phyloP scores from a whole-genome alignment of 2,329 filamentous ascomycete species.

The Nigrospora osmanthi region DNA sequence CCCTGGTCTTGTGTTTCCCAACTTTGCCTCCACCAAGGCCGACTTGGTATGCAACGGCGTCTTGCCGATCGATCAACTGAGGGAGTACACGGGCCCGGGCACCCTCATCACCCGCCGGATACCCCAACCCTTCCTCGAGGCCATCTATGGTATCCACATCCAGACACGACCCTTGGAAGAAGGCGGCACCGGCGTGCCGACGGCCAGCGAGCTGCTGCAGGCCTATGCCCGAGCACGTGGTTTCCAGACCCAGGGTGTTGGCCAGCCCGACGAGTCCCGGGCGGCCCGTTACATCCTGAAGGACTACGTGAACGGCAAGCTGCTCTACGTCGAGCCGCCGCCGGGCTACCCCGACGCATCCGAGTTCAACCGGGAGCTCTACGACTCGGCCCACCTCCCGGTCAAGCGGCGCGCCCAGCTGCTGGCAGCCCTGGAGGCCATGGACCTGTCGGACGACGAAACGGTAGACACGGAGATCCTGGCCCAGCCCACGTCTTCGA shows the following conservation, averaged over 20 bases:
- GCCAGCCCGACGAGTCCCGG: constrained; percentile 87
- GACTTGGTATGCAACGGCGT: constrained; percentile 94
- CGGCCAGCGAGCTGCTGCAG: constrained; percentile 73
- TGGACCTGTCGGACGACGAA: constrained; percentile 31
- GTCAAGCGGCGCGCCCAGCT: constrained; percentile 68
- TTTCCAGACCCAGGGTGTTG: constrained; percentile 81
- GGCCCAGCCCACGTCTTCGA: constrained; percentile 53
- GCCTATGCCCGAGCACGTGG: constrained; percentile 86
- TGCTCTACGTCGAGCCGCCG: constrained; percentile 86
- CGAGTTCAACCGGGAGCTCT: constrained; percentile 84
- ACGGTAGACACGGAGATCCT: constrained; percentile 39
- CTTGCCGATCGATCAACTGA: constrained; percentile 90
- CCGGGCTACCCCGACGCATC: constrained; percentile 62
- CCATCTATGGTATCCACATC: constrained; percentile 89
- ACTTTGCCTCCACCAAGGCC: constrained; percentile 93
- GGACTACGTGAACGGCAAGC: constrained; percentile 94
- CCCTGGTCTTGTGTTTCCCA: constrained; percentile 95
- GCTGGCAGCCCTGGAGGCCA: constrained; percentile 36
- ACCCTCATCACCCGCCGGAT: constrained; percentile 78
- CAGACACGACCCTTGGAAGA: constrained; percentile 74
- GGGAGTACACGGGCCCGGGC: constrained; percentile 84
- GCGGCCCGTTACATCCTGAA: constrained; percentile 87
- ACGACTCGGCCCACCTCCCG: constrained; percentile 75
- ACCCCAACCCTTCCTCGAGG: constrained; percentile 82
- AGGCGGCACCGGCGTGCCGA: constrained; percentile 82